Percentiles rank a stretch among this genome's conserved stretches.
These are phyloP conservation scores for Sclerotiophoma versabilis DNA, from an alignment of 2,329 filamentous ascomycete species.

Conservation along the genomic window DNA sequence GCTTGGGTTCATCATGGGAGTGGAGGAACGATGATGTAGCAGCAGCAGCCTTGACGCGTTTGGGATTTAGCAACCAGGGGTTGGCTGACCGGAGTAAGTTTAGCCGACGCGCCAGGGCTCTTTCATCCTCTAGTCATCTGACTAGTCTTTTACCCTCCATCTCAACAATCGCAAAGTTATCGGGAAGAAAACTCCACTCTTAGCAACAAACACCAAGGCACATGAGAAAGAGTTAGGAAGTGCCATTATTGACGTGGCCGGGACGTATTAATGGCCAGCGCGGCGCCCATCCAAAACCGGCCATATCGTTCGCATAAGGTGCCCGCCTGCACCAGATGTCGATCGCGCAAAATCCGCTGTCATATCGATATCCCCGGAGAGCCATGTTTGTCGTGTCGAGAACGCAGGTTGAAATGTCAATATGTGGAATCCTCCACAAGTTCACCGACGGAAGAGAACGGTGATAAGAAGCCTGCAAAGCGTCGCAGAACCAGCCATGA, in stretches of 20 bases:
- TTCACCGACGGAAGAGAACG: conserved; percentile 33
- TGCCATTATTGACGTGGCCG: neutral
- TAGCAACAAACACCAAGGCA: neutral
- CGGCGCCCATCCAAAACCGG: conserved; percentile 44
- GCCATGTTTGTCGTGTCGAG: conserved; percentile 50
- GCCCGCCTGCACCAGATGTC: conserved; percentile 52
- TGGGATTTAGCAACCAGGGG: neutral
- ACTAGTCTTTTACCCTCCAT: conserved; percentile 11
- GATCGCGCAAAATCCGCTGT: conserved; percentile 52
- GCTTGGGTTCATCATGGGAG: neutral
- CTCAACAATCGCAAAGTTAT: conserved; percentile 9
- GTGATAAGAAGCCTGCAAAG: conserved; percentile 34
- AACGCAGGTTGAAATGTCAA: conserved; percentile 48
- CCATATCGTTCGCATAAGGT: conserved; percentile 54
- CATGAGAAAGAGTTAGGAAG: conserved; percentile 7
- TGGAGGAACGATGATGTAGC: neutral
- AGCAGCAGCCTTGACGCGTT: neutral
- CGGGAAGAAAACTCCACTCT: conserved; percentile 1
- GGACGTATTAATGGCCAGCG: conserved; percentile 39
- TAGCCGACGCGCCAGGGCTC: neutral
- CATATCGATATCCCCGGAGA: conserved; percentile 50
- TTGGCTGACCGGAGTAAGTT: conserved; percentile 1
- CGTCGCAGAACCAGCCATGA: conserved; percentile 38
- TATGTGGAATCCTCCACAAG: conserved; percentile 40
- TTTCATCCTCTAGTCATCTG: conserved; percentile 15